A percentile compares a stretch with the other conserved stretches of the same genome.
Evolutionary conservation across 768 basidiomycete genomes (phyloP).

Genomic region (Termitomyces sp.): DNA sequence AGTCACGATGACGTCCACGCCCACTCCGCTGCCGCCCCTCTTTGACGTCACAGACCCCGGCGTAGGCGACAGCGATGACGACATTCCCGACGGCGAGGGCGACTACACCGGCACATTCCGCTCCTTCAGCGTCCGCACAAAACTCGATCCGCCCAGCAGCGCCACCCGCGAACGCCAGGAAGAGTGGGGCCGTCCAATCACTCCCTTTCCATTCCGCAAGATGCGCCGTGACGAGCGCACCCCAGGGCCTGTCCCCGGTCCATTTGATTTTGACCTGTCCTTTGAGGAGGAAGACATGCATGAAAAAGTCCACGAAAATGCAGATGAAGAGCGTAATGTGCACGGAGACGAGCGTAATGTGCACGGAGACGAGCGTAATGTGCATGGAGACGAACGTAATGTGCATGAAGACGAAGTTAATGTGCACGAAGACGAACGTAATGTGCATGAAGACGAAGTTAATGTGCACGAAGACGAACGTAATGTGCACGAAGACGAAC

Average conservation of each 20-base stretch:
- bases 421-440: too few species aligned
- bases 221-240: slow-evolving; percentile 4
- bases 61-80: slow-evolving; percentile 32
- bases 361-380: too few species aligned
- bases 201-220: slow-evolving; percentile 51
- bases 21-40: slow-evolving; percentile 1
- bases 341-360: too few species aligned
- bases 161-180: slow-evolving; percentile 46
- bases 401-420: too few species aligned
- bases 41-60: slow-evolving; percentile 29
- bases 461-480: too few species aligned
- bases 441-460: too few species aligned
- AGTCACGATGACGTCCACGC: slow-evolving; percentile 18
- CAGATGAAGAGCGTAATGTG: too few species aligned
- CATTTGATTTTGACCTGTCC: slow-evolving; percentile 16
- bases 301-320: too few species aligned
- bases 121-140: slow-evolving; percentile 54
- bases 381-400: too few species aligned
- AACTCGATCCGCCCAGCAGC: slow-evolving; percentile 63
- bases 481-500: too few species aligned
- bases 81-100: slow-evolving; percentile 31
- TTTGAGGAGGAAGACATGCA: slow-evolving; percentile 6
- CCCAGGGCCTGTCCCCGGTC: slow-evolving; percentile 10
- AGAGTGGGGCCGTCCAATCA: slow-evolving; percentile 67
- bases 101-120: slow-evolving; percentile 70